A percentile compares a stretch with the other conserved stretches of the same genome.
These are phyloP conservation scores for Dentipellis fragilis DNA, from an alignment of 768 basidiomycete species.

Conservation along the genomic window DNA sequence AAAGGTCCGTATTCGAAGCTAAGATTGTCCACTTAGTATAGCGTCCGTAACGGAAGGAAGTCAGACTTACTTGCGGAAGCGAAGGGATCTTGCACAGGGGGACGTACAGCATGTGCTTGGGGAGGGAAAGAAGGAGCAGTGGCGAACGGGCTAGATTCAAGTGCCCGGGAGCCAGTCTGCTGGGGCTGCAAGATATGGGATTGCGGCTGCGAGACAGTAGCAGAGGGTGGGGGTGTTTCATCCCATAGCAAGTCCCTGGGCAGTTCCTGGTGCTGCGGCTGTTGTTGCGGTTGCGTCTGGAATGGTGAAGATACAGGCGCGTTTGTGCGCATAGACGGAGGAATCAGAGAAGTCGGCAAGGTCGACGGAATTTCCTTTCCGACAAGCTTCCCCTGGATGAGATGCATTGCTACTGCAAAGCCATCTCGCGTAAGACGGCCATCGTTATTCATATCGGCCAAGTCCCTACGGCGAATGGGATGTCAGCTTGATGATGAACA, in stretches of 20 bases:
- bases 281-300: slow-evolving; percentile 14
- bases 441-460: slow-evolving; percentile 82
- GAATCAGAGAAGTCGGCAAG: slow-evolving; percentile 70
- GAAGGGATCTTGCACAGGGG: slow-evolving; percentile 39
- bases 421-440: slow-evolving; percentile 83
- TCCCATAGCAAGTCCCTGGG: slow-evolving; percentile 40
- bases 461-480: slow-evolving; percentile 53
- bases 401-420: slow-evolving; percentile 91
- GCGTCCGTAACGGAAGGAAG: too few species aligned
- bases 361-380: slow-evolving; percentile 65
- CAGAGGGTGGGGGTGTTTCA: slow-evolving; percentile 30
- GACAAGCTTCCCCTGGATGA: slow-evolving; percentile 78
- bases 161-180: neutral
- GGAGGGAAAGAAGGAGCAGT: too few species aligned
- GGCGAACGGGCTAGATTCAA: neutral
- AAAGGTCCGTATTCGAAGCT: slow-evolving; percentile 35
- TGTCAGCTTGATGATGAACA: neutral
- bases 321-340: slow-evolving; percentile 62
- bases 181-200: neutral
- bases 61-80: slow-evolving; percentile 19
- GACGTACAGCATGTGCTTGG: slow-evolving; percentile 13
- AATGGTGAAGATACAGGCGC: slow-evolving; percentile 27
- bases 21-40: neutral
- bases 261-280: slow-evolving; percentile 23
- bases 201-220: slow-evolving; percentile 17